Evolutionary conservation across 345 rosid species (phyloP), one percentile per base, ranked within the genome.

Genomic region (Fremontodendron californicum): DNA sequence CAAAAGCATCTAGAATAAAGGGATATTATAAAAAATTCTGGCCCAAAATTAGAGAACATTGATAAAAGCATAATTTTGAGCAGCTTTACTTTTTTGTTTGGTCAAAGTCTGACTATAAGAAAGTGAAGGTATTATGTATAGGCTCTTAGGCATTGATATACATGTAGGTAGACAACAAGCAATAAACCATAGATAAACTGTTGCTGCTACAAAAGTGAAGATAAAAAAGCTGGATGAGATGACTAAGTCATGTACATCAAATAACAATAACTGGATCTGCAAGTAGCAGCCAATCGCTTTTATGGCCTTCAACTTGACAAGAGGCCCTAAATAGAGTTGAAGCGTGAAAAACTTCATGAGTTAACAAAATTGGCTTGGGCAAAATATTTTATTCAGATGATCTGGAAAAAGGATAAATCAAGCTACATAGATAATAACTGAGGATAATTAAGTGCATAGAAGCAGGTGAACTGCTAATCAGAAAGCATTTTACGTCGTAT

Each of bases 191-290:
- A 23, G 16, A 11, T 58, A 58, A 58, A 58, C 1, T 58, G 33
- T 25, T 58, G 60, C 4, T 27, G 63, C 23, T 63, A 63, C 6
- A 46, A 46, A 11, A 13, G 39, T 27, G 3, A 27, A 68, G 35
- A 43, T 69, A 57, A 69, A 35, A 69, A 69, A 7, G 37, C n/a
- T 46, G 12, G 18, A 69, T 69, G 55, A 70, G 39, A 48, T 70
- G 58, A 46, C 40, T 7, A 5, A 31, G 23, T 25, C 37, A 27
- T 23, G 55, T 12, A 69, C 39, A 69, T 45, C 13, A 29, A 16
- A 31, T 49, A 3, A 35, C 16, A 4, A 71, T 71, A 29, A 7
- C 60, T 51, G 46, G 61, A 71, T 19, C 3, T 31, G 40, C 15
- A 16, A 71, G 0, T 16, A 51, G 45, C 43, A 35, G 27, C 21